A percentile compares a stretch with the other conserved stretches of the same genome.
These are phyloP conservation scores for Fusarium chaquense DNA, from an alignment of 2,329 filamentous ascomycete genomes.

Conservation along the genomic window DNA sequence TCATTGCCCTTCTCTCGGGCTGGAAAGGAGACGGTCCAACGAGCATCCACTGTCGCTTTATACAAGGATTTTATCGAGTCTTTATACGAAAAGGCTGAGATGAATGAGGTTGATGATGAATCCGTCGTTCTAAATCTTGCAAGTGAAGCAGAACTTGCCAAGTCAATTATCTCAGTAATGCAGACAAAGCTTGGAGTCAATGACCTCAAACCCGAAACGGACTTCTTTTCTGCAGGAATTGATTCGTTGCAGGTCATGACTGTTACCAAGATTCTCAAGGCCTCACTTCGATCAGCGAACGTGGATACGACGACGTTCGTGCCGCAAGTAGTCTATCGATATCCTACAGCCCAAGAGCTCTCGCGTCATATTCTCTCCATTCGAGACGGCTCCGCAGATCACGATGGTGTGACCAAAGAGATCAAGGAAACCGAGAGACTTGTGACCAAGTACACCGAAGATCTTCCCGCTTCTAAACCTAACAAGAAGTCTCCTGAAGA, in stretches of 20 bases:
- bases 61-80: neutral
- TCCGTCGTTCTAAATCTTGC: neutral
- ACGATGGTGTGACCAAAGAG: neutral
- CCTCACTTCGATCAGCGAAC: accelerated
- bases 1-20: neutral
- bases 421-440: neutral
- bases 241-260: conserved; percentile 10
- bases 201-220: neutral
- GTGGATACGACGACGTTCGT: accelerated
- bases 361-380: neutral
- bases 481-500: accelerated
- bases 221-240: neutral
- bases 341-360: neutral
- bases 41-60: neutral
- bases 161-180: neutral
- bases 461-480: accelerated
- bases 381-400: accelerated
- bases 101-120: accelerated
- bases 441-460: neutral
- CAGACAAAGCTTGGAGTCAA: neutral
- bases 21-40: neutral
- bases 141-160: accelerated
- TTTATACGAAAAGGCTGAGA: neutral
- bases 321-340: neutral
- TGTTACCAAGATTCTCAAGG: neutral